phyloP scores from a whole-genome alignment of 768 basidiomycete species.

The Termitomyces sp. region DNA sequence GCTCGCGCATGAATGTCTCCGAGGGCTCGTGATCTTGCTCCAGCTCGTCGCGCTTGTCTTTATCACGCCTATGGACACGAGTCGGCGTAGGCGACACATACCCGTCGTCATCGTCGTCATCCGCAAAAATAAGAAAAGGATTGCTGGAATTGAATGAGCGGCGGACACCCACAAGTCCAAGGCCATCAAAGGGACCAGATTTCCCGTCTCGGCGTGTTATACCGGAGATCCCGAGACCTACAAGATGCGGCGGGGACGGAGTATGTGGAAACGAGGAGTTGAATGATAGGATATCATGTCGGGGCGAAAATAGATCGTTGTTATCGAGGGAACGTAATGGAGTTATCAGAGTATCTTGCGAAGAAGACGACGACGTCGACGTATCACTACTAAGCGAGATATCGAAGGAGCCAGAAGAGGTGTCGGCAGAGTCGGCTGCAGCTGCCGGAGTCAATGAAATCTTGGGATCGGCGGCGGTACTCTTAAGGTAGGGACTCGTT shows the following conservation, averaged over 20 bases:
- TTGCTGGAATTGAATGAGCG: constrained; percentile 1
- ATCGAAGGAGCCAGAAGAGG: not conserved
- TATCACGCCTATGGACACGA: not conserved
- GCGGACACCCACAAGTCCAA: constrained; percentile 12
- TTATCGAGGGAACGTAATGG: not conserved
- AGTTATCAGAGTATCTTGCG: constrained; percentile 1
- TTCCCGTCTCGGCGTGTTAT: constrained; percentile 9
- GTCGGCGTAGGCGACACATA: constrained; percentile 8
- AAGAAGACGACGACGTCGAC: constrained; percentile 7
- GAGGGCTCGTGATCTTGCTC: not conserved
- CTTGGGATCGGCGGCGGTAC: not conserved
- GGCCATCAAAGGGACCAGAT: constrained; percentile 6
- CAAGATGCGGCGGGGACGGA: not conserved
- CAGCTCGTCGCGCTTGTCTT: not conserved
- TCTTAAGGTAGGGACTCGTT: constrained; percentile 8
- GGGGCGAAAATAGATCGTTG: constrained; percentile 9
- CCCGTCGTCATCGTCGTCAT: constrained; percentile 5
- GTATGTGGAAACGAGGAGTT: not conserved
- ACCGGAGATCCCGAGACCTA: constrained; percentile 14
- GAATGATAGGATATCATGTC: not conserved
- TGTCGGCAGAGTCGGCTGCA: not conserved
- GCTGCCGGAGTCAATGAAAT: not conserved
- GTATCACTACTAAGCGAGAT: constrained; percentile 10
- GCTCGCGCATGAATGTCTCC: constrained; percentile 9
- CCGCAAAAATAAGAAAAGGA: not conserved